A percentile compares a stretch with the other conserved stretches of the same genome.
phyloP scores from a whole-genome alignment of 108 stramenopile genomes.

The Cyclotella atomus region DNA sequence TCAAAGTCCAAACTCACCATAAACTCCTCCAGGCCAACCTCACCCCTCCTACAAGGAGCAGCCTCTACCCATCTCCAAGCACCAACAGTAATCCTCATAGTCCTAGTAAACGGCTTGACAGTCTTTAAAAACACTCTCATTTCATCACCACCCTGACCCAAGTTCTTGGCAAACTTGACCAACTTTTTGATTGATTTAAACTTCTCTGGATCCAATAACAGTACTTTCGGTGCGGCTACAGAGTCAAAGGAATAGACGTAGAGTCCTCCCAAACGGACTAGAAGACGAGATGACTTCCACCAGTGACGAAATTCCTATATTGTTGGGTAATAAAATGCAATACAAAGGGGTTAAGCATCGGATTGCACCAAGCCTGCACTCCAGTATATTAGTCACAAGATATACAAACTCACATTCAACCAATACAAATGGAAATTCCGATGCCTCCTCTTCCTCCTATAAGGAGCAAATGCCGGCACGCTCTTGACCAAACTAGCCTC shows the following conservation, averaged over 20 bases:
- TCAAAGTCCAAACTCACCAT: constrained; percentile 31
- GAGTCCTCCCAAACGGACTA: constrained; percentile 65
- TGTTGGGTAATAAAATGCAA: neutral
- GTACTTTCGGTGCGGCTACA: constrained; percentile 37
- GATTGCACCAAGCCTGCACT: no score
- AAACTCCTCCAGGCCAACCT: constrained; percentile 61
- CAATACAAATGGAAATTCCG: constrained; percentile 40
- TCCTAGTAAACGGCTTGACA: constrained; percentile 66
- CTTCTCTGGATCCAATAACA: constrained; percentile 39
- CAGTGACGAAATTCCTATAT: constrained; percentile 47
- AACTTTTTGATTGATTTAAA: constrained; percentile 37
- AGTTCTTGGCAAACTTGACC: constrained; percentile 33
- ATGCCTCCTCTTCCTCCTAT: constrained; percentile 42
- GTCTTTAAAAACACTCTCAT: constrained; percentile 54
- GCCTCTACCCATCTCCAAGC: constrained; percentile 63
- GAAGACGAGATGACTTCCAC: constrained; percentile 82
- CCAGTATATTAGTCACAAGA: no score
- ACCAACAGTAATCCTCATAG: constrained; percentile 54
- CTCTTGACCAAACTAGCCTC: constrained; percentile 36
- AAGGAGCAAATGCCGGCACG: constrained; percentile 39
- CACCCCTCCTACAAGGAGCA: constrained; percentile 56
- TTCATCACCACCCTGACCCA: constrained; percentile 48
- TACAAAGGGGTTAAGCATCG: neutral
- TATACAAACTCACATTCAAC: constrained; percentile 39
- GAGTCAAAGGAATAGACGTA: constrained; percentile 45